Evolutionary conservation across 139 green algal genomes (phyloP).

Genomic region (Astrephomene gubernaculifera): DNA sequence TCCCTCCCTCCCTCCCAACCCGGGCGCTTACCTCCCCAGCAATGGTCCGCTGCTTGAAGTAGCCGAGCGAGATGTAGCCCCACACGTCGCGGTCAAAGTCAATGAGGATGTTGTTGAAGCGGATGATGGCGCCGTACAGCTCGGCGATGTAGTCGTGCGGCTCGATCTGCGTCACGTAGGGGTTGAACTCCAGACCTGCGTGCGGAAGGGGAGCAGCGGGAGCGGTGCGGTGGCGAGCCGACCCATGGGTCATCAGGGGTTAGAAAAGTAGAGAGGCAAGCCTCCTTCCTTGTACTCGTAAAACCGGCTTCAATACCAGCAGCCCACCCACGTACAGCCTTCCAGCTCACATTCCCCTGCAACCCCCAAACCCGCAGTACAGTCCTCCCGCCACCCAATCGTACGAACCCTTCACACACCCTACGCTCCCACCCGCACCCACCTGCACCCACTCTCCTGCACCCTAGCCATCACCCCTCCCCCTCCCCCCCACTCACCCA

Average conservation of each 20-base stretch:
- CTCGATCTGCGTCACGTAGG: conserved; percentile 97
- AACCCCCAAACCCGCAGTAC: too few species aligned
- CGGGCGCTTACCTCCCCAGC: conserved; percentile 43
- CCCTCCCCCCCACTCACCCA: conserved; percentile 22
- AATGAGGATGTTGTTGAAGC: conserved; percentile 98
- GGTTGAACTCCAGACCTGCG: conserved; percentile 82
- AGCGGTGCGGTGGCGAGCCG: not conserved
- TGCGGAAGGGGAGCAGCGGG: not conserved
- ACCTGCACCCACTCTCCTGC: too few species aligned
- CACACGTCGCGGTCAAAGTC: conserved; percentile 99
- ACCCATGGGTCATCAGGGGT: conserved; percentile 61
- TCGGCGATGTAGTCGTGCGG: conserved; percentile 99
- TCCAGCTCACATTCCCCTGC: too few species aligned
- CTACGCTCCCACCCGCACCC: too few species aligned
- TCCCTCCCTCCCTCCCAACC: not conserved
- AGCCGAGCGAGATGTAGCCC: conserved; percentile 98
- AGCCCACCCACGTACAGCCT: too few species aligned
- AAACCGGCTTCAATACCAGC: too few species aligned
- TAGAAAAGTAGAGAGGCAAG: too few species aligned
- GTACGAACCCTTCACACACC: too few species aligned
- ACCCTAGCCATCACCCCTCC: too few species aligned
- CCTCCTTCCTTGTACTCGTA: too few species aligned
- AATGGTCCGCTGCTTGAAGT: conserved; percentile 90
- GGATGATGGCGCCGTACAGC: conserved; percentile 84
- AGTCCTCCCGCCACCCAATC: too few species aligned